Conservation (phyloP, 2,329 filamentous ascomycete genomes). For the Nothophaeocryptopus gaeumannii region DNA sequence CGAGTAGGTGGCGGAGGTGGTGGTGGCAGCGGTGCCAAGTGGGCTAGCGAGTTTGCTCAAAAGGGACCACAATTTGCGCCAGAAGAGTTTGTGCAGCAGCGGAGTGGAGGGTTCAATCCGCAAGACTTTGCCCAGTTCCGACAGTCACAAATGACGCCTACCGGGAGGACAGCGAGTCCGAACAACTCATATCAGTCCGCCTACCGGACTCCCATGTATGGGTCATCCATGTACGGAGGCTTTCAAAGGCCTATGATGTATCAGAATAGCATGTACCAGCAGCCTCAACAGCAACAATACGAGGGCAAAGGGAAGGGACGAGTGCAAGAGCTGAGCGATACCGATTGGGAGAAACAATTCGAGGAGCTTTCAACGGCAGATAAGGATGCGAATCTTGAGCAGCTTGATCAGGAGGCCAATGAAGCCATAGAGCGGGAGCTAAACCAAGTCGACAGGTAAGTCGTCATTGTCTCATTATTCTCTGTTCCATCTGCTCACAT, state of each 20-base stretch:
- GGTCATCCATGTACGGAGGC: conserved; percentile 49
- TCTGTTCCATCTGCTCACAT: conserved; percentile 15
- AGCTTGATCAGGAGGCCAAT: conserved; percentile 63
- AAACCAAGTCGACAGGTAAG: conserved; percentile 83
- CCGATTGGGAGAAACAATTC: conserved; percentile 96
- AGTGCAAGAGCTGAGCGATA: conserved; percentile 87
- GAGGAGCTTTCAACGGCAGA: conserved; percentile 75
- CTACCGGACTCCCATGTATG: conserved; percentile 59
- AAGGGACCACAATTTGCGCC: conserved; percentile 27
- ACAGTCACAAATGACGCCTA: conserved; percentile 62
- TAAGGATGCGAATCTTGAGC: conserved; percentile 47
- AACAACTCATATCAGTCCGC: conserved; percentile 38
- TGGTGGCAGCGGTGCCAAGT: conserved; percentile 25
- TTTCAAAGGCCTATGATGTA: conserved; percentile 37
- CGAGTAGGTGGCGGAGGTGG: conserved; percentile 22
- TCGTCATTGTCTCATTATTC: conserved; percentile 32
- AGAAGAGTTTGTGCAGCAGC: conserved; percentile 26
- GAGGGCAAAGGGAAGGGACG: conserved; percentile 79
- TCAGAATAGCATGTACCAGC: conserved; percentile 39
- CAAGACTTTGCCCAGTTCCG: conserved; percentile 88
- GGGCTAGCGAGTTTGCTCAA: conserved; percentile 35
- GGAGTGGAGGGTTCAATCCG: conserved; percentile 59
- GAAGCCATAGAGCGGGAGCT: conserved; percentile 80
- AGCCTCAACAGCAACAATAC: conserved; percentile 41
- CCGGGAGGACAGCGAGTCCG: conserved; percentile 61